Percentiles rank a stretch among this genome's conserved stretches.
Evolutionary conservation across 2,329 filamentous ascomycete species (phyloP).

Genomic region (Clarireedia monteithiana): DNA sequence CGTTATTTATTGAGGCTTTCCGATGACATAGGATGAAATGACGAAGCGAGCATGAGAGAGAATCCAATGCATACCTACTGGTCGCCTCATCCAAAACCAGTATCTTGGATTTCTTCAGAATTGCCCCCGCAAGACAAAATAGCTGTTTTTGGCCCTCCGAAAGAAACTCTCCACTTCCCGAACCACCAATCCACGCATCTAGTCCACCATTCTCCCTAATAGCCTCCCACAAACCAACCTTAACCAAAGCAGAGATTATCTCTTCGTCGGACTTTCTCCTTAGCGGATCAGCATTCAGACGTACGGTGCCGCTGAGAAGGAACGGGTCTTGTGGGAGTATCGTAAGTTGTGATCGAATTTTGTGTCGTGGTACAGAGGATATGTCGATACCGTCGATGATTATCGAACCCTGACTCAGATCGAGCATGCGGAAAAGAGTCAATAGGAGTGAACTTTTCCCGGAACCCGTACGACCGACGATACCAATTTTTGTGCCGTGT

Average conservation of each 20-base stretch:
- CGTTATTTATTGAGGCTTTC: no score
- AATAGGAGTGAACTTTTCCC: conserved; percentile 37
- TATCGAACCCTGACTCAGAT: conserved; percentile 31
- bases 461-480: conserved; percentile 18
- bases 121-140: conserved; percentile 39
- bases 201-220: conserved; percentile 12
- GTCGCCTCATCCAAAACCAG: conserved; percentile 37
- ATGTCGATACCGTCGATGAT: not conserved
- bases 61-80: conserved; percentile 31
- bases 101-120: conserved; percentile 33
- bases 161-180: conserved; percentile 40
- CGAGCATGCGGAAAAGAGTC: conserved; percentile 40
- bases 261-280: conserved; percentile 30
- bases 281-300: conserved; percentile 40
- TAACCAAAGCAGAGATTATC: conserved; percentile 36
- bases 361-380: not conserved
- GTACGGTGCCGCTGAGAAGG: conserved; percentile 38
- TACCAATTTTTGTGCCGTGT: conserved; percentile 25
- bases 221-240: conserved; percentile 29
- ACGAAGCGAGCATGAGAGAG: not conserved
- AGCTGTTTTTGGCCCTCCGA: conserved; percentile 52
- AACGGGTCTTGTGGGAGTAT: not conserved
- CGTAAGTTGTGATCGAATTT: not conserved
- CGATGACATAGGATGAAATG: not conserved
- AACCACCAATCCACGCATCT: conserved; percentile 29